Evolutionary conservation across 768 basidiomycete genomes (phyloP), one percentile per base, ranked within the genome.

Genomic region (Mycena venus): DNA sequence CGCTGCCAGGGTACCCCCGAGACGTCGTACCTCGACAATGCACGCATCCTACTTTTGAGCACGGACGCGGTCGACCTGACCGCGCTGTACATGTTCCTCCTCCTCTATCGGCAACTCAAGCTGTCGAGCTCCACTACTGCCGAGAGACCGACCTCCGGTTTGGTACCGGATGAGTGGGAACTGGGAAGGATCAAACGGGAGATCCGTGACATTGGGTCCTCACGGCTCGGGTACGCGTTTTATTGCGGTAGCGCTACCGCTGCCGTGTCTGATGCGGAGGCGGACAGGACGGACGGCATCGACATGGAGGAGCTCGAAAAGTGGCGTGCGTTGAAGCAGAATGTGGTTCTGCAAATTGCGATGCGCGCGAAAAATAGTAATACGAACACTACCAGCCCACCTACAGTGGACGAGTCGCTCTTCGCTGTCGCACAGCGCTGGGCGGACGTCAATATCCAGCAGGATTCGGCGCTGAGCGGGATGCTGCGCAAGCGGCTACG

Each of bases 91-190:
- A 93, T 96, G 91, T 91, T 96, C 77, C 86, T 95, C 40, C 86
- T 96, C 78, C 90, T 96, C 25, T 96, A 92, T 81, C 91, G 95
- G 49, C 93, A 96, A 80, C 89, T 96, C 76, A 83, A 91, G 47
- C 88, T 88, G 77, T 89, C 91, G 66, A 86, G 86, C 44, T 79
- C 84, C 36, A 80, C 81, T 63, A 82, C 84, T 66, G 77, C 83
- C 34, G 72, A 84, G 19, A 61, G 75, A 23, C 21, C 42, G 75
- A 74, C 40, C 80, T 71, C 79, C 81, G 77, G 77, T 74, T 83
- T 85, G 62, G 86, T 85, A 80, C 82, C 90, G 64, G 89, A 87
- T 76, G 90, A 90, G 51, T 83, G 82, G 42, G 90, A 92, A 47
- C 82, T 95, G 73, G 80, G 88, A 73, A 85, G 85, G 75, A 83